Evolutionary conservation across 192 early-diverging fungal species (phyloP).

Genomic region (Coemansia umbellata): DNA sequence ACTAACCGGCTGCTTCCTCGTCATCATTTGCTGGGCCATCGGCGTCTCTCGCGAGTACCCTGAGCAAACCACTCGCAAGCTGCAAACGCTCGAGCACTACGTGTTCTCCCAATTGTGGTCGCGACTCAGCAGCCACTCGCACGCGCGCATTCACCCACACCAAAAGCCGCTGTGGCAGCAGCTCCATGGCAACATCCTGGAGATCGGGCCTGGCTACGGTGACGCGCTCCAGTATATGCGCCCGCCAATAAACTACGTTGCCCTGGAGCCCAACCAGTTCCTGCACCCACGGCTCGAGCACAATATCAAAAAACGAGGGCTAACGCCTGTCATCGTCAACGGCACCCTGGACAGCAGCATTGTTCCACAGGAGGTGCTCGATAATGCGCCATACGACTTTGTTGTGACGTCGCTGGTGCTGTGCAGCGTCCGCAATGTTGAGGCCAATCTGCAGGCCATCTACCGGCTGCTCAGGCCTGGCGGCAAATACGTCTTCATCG

Average conservation of each 20-base stretch:
- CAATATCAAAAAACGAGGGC: neutral
- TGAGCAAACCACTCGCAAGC: neutral
- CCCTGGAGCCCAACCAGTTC: slow-evolving; percentile 26
- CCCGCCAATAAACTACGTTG: slow-evolving; percentile 3
- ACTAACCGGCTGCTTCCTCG: slow-evolving; percentile 7
- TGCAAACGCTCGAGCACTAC: slow-evolving; percentile 24
- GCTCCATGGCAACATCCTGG: slow-evolving; percentile 30
- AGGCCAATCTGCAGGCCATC: slow-evolving; percentile 20
- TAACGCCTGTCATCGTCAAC: slow-evolving; percentile 33
- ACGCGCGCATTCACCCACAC: slow-evolving; percentile 9
- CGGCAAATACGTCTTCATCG: slow-evolving; percentile 31
- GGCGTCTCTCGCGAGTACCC: slow-evolving; percentile 24
- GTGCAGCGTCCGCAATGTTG: slow-evolving; percentile 26
- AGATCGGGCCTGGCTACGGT: slow-evolving; percentile 32
- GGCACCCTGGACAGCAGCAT: slow-evolving; percentile 23
- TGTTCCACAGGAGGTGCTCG: slow-evolving; percentile 15
- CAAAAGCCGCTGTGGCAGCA: slow-evolving; percentile 22
- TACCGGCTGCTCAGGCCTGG: slow-evolving; percentile 29
- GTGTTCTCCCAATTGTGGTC: slow-evolving; percentile 28
- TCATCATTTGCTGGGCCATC: slow-evolving; percentile 20
- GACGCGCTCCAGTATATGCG: slow-evolving; percentile 17
- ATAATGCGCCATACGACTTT: slow-evolving; percentile 30
- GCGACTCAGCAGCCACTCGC: slow-evolving; percentile 3
- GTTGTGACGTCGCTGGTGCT: slow-evolving; percentile 32
- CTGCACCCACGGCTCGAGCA: slow-evolving; percentile 12